Base-by-base conservation (phyloP, 2,329 filamentous ascomycete genomes). In the Tympanopsis confertula region DNA sequence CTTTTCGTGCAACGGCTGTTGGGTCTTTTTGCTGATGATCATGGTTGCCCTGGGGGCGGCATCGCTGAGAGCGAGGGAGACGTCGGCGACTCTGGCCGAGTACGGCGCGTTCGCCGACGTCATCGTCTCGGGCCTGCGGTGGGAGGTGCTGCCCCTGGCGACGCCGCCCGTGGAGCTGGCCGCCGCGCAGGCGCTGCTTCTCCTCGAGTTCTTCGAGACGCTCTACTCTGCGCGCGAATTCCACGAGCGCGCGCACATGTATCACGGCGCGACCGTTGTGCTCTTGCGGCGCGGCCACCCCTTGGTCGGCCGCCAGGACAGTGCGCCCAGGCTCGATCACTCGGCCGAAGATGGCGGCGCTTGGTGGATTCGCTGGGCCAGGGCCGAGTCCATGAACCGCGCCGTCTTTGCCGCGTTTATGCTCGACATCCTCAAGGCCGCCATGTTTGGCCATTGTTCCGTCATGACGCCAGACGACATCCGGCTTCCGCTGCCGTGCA, bases 381-480 rank as follows among this genome's bases (percentile, higher is more conserved):
- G 84, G 19, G 85, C 83, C 1, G 87, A 95, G 54, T 84, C 87
- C 0, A 94, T 88, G 45, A 76, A 86, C 42, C 71, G 87, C 38
- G 86, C 86, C 2, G 86, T 88, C 1, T 95, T 91, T 58, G 86
- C 79, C 0, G 86, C 87, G 1, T 94, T 94, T 54, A 82, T 94
- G 50, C 76, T 94, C 51, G 87, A 95, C 51, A 83, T 86, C 5
- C 81, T 85, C 1, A 87, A 95, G 53, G 86, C 86, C 1, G 87
- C 84, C 17, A 91, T 94, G 78, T 94, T 94, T 50, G 87, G 87
- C 0, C 87, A 94, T 54, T 78, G 81, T 0, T 86, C 86, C 0
- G 85, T 88, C 42, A 93, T 94, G 86, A 83, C 86, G 1, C 84
- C 86, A 1, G 85, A 94, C 50, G 87, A 94, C 57, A 83, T 95